Percentiles rank a stretch among this genome's conserved stretches.
Evolutionary conservation across 257 asterid species (phyloP).

Genomic region (Lycium barbarum): DNA sequence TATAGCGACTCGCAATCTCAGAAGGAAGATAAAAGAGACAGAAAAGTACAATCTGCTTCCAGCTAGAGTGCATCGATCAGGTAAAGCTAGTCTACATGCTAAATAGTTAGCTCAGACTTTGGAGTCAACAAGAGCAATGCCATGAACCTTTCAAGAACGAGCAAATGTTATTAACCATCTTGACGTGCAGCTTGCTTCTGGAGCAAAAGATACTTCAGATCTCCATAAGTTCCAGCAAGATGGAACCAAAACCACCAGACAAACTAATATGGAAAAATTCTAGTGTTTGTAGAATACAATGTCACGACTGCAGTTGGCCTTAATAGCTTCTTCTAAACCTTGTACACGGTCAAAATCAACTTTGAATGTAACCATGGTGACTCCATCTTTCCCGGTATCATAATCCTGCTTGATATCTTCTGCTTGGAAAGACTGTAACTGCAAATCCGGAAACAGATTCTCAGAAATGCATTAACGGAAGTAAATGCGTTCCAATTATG

Average conservation of each 20-base stretch:
- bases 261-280: background rate
- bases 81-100: background rate
- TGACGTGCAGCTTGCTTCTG: background rate
- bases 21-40: background rate
- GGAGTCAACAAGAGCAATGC: background rate
- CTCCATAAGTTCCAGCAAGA: conserved; percentile 8
- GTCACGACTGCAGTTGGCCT: conserved; percentile 76
- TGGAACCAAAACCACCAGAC: conserved; percentile 4
- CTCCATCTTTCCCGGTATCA: conserved; percentile 85
- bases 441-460: conserved; percentile 35
- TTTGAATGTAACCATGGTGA: conserved; percentile 75
- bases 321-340: conserved; percentile 84
- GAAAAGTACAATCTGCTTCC: background rate
- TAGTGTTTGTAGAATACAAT: conserved; percentile 69
- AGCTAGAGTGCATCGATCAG: background rate
- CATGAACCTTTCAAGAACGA: background rate
- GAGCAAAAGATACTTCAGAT: background rate
- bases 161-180: background rate
- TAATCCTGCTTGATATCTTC: conserved; percentile 97
- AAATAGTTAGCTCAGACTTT: background rate
- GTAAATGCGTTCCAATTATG: background rate
- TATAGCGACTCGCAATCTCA: background rate
- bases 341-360: conserved; percentile 80
- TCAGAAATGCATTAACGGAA: background rate
- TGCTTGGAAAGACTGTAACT: conserved; percentile 84